These are phyloP conservation scores for Colletotrichum sp. DNA, from an alignment of 2,329 filamentous ascomycete genomes.

Conservation along the genomic window DNA sequence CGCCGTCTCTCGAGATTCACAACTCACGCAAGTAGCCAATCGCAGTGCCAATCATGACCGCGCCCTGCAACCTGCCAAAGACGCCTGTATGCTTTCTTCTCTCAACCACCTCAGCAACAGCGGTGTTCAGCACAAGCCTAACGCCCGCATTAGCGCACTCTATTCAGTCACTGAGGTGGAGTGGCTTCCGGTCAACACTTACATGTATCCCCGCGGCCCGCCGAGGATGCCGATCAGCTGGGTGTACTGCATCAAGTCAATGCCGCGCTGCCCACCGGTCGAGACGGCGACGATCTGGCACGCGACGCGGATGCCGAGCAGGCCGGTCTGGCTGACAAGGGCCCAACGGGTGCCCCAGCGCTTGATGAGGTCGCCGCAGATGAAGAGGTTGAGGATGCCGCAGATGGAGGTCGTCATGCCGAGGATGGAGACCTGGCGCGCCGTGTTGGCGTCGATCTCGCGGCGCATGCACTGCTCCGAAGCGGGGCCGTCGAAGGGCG, in stretches of 20 bases:
- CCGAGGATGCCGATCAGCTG: constrained; percentile 73
- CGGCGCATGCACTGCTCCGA: constrained; percentile 63
- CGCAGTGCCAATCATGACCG: constrained; percentile 70
- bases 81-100: constrained; percentile 66
- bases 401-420: constrained; percentile 72
- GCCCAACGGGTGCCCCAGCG: constrained; percentile 67
- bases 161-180: neutral
- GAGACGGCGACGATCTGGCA: constrained; percentile 70
- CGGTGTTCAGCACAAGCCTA: constrained; percentile 69
- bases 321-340: constrained; percentile 66
- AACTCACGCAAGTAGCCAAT: constrained; percentile 63
- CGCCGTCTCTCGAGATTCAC: neutral
- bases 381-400: constrained; percentile 70
- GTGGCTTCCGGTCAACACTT: constrained; percentile 5
- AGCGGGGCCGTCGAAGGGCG: constrained; percentile 46
- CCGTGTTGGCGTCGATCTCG: constrained; percentile 69
- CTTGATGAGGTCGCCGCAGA: constrained; percentile 72
- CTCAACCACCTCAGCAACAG: constrained; percentile 68
- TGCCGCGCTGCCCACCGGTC: constrained; percentile 65
- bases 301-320: constrained; percentile 67
- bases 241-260: constrained; percentile 69
- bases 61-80: constrained; percentile 70
- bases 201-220: constrained; percentile 72
- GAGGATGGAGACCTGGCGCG: constrained; percentile 67
- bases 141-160: neutral